Evolutionary conservation across 2,329 filamentous ascomycete genomes (phyloP), one percentile per base, ranked within the genome.

Genomic region (Curvularia sp.): DNA sequence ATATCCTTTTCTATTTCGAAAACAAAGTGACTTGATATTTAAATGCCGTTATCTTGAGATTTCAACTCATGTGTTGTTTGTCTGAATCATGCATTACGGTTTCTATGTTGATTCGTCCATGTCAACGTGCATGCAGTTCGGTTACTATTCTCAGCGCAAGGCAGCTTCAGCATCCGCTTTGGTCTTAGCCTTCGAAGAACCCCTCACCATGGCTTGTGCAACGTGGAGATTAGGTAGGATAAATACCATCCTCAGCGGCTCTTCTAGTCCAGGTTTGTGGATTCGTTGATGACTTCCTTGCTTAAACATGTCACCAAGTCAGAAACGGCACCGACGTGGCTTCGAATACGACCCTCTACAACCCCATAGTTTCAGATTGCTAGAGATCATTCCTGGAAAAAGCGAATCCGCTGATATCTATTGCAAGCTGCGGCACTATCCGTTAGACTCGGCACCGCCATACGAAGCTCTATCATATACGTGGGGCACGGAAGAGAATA

Each of bases 331-430:
- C 38, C 49, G 55, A 53, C 55, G 49, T 53, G 55, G 49, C 28
- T 58, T 58, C 31, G 33, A 58, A 49, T 53, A 58, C 49, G 49
- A 42, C 42, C 55, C 49, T 58, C 49, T 58, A 33, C 33, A 49
- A 58, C 26, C 35, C 49, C 41, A 53, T 42, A 31, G 20, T 49
- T 58, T 58, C 49, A 53, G 55, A 44, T 53, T 53, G 30, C 49
- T 58, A 47, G 49, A 58, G 49, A 49, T 58, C 41, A 53, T 58
- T 43, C 46, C 42, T 48, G 49, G 42, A 53, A 7, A 24, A 6
- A 58, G 55, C 20, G 49, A 43, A 43, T 48, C 9, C 49, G 49
- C 55, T 43, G 55, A 53, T 58, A 58, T 53, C 49, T 49, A 58
- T 35, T 58, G 55, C 55, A 53, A 49, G 55, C 55, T 58, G 49